Conservation (phyloP, 2,329 filamentous ascomycete genomes). For the Phaeosphaeria sp. region DNA sequence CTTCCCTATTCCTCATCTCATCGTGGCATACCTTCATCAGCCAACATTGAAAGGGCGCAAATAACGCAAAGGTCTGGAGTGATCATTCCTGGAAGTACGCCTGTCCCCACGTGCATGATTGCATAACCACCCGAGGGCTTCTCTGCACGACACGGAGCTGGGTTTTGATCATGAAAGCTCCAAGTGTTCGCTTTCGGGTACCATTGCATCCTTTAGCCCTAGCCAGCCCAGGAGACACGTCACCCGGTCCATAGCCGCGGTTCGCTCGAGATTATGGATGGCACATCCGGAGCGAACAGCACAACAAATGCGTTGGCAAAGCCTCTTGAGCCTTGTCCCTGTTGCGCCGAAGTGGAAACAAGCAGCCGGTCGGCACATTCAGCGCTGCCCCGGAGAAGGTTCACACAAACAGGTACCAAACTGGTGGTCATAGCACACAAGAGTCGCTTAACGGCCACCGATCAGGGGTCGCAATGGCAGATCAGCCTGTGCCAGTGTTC, state of each 20-base stretch:
- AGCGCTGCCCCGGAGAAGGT: slow-evolving; percentile 12
- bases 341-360: slow-evolving; percentile 21
- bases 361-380: background rate
- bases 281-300: slow-evolving; percentile 24
- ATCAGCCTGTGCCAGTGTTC: slow-evolving; percentile 24
- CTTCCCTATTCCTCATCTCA: background rate
- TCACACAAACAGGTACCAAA: slow-evolving; percentile 23
- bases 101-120: background rate
- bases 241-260: background rate
- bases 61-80: background rate
- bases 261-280: background rate
- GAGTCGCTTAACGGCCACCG: slow-evolving; percentile 24
- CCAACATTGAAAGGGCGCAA: background rate
- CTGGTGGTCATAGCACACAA: slow-evolving; percentile 34
- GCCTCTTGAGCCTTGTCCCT: slow-evolving; percentile 9
- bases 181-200: background rate
- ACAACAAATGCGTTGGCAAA: slow-evolving; percentile 37
- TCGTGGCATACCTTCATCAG: background rate
- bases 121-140: background rate
- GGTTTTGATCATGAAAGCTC: background rate
- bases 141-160: background rate
- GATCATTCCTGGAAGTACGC: background rate
- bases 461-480: slow-evolving; percentile 28
- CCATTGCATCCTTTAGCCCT: background rate
- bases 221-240: background rate